These are phyloP conservation scores for Sarocladium kiliense DNA, from an alignment of 2,329 filamentous ascomycete species.

Conservation along the genomic window DNA sequence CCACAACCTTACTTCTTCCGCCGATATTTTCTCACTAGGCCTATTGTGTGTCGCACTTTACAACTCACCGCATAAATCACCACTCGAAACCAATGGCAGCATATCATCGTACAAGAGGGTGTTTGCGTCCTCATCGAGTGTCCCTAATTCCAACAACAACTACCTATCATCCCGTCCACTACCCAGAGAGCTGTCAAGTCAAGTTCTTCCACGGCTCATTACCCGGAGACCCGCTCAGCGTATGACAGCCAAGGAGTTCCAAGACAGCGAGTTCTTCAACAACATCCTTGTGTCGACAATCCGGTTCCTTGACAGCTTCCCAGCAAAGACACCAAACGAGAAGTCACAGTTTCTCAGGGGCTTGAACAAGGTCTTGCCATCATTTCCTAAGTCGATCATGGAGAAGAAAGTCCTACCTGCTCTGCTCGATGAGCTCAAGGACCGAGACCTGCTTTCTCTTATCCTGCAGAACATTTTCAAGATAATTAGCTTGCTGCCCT, in stretches of 20 bases:
- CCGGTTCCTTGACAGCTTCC: constrained; percentile 85
- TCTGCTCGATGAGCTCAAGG: constrained; percentile 88
- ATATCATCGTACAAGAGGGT: constrained; percentile 79
- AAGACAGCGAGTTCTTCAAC: constrained; percentile 93
- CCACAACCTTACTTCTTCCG: constrained; percentile 74
- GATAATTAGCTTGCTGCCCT: constrained; percentile 74
- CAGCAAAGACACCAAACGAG: constrained; percentile 85
- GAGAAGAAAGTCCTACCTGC: constrained; percentile 92
- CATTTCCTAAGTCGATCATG: constrained; percentile 88
- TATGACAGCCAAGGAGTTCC: constrained; percentile 84
- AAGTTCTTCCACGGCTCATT: constrained; percentile 80
- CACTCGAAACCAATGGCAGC: constrained; percentile 76
- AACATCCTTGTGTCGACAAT: constrained; percentile 96
- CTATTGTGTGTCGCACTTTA: constrained; percentile 85
- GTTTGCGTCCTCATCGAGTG: constrained; percentile 71
- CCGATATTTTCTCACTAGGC: constrained; percentile 92
- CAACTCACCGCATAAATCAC: constrained; percentile 88
- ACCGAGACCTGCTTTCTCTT: constrained; percentile 76
- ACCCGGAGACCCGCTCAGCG: constrained; percentile 82
- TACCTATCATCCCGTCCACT: constrained; percentile 76
- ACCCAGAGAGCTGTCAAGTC: constrained; percentile 69
- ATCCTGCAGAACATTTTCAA: constrained; percentile 91
- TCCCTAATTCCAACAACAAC: constrained; percentile 76
- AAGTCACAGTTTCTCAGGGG: constrained; percentile 91
- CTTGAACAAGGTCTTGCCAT: constrained; percentile 77